Base-by-base conservation (phyloP, 73 alveolate species). In the Breviolum minutum region DNA sequence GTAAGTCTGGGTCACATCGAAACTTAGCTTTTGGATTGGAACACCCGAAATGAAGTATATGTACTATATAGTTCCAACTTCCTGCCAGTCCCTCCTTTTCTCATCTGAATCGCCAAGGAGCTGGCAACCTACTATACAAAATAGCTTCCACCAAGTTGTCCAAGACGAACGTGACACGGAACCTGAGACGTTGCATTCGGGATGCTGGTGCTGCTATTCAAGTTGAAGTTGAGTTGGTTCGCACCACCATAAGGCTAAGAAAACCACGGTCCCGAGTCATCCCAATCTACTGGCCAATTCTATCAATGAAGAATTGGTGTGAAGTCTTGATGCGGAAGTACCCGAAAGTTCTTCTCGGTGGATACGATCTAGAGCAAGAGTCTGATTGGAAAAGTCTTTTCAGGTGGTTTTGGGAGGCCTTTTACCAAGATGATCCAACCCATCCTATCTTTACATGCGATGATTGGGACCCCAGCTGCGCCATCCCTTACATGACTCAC, bases 251-350 rank as follows among this genome's bases (percentile, higher is more conserved):
- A 29, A 29, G 96, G 5, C 73, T 89, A 20, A 32, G 96, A 61
- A 89, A 89, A n/a, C 96, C 96, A 64, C 14, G 86, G 63, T 24
- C 96, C 7, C 40, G 26, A 7, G 73, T 66, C 19, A 66, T 30
- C 16, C 60, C 63, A 16, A 29, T 89, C 29, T 73, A 69, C 60
- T 89, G 96, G 96, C 96, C 96, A 6, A 29, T 89, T 14, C 40
- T 89, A 11, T 54, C 73, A n/a, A 89, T 89, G 71, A 10, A 60
- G 20, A 73, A 64, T 64, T 89, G 96, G 96, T 70, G 73, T 48
- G 86, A 73, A 22, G 63, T 32, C 16, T 73, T 89, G 80, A 12
- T 89, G 96, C 62, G 12, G 27, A 29, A 40, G 63, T 66, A 40
- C 61, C 96, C 96, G 14, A n/a, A 20, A 20, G 64, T 66, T 7